Percentiles rank a stretch among this genome's conserved stretches.
Evolutionary conservation across 768 basidiomycete genomes (phyloP).

Genomic region (Rhodotorula paludigena): DNA sequence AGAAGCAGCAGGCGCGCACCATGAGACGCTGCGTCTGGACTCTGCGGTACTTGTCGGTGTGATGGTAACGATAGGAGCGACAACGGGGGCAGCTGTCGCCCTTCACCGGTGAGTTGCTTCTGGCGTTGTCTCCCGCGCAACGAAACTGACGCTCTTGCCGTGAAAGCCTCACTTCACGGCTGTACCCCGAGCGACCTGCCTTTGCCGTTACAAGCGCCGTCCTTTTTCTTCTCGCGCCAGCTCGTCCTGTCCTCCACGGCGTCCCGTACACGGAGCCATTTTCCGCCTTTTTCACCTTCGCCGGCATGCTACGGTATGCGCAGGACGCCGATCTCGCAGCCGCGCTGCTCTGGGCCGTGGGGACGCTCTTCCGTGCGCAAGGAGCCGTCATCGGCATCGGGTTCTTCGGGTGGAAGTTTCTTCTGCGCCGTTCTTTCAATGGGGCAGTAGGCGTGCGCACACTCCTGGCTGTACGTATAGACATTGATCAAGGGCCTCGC

Average conservation of each 20-base stretch:
- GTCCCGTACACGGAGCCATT: constrained; percentile 80
- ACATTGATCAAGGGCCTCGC: not conserved
- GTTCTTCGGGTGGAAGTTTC: constrained; percentile 69
- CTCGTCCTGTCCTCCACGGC: constrained; percentile 66
- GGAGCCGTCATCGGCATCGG: constrained; percentile 64
- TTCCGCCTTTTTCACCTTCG: constrained; percentile 74
- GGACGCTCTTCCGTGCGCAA: constrained; percentile 68
- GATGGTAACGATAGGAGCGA: constrained; percentile 38
- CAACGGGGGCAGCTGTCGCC: constrained; percentile 41
- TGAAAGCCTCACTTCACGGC: constrained; percentile 53
- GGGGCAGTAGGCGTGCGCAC: not conserved
- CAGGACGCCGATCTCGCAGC: constrained; percentile 46
- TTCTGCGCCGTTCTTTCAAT: constrained; percentile 55
- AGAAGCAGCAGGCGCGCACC: not conserved
- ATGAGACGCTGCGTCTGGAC: no score
- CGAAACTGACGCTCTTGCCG: constrained; percentile 40
- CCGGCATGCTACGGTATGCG: constrained; percentile 51
- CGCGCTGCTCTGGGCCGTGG: constrained; percentile 60
- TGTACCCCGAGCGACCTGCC: constrained; percentile 47
- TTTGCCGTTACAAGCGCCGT: constrained; percentile 61
- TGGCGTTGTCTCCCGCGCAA: constrained; percentile 47
- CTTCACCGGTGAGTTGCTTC: constrained; percentile 45
- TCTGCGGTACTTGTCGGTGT: constrained; percentile 20
- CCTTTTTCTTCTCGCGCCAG: constrained; percentile 72
- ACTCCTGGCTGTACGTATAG: not conserved